These are phyloP conservation scores for Cystofilobasidium capitatum DNA, from an alignment of 768 basidiomycete species.

Conservation along the genomic window DNA sequence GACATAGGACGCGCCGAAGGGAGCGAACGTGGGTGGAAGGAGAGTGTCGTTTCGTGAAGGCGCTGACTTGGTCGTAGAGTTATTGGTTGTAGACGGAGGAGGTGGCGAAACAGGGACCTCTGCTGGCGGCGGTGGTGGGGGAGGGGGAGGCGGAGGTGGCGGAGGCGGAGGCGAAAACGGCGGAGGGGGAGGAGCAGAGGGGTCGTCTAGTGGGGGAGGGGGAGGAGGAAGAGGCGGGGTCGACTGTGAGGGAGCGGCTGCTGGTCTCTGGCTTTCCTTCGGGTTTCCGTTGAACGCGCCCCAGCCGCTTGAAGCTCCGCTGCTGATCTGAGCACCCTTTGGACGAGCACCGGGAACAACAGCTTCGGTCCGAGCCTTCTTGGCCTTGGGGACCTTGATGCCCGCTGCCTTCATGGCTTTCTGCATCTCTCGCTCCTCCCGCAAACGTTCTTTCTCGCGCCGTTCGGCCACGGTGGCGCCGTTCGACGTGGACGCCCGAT, in stretches of 20 bases:
- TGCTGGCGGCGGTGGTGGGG: constrained; percentile 8
- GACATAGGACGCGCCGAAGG: background rate
- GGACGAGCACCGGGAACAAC: too few species aligned
- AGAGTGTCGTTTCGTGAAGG: background rate
- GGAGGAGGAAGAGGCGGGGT: background rate
- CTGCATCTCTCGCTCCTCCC: constrained; percentile 22
- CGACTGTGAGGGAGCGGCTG: background rate
- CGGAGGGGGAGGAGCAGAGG: constrained; percentile 5
- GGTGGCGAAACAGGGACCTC: constrained; percentile 47
- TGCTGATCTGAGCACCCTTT: background rate
- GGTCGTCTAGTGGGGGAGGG: constrained; percentile 1
- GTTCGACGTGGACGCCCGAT: constrained; percentile 8
- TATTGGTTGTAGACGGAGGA: background rate
- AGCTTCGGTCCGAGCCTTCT: background rate
- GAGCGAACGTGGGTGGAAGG: constrained; percentile 22
- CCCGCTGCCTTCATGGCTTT: constrained; percentile 18
- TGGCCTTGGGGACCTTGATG: constrained; percentile 3
- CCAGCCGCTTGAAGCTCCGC: background rate
- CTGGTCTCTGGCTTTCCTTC: background rate
- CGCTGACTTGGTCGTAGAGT: constrained; percentile 31
- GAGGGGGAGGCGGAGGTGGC: constrained; percentile 10
- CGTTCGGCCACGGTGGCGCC: constrained; percentile 4
- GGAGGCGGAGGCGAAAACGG: constrained; percentile 5
- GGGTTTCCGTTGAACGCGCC: background rate
- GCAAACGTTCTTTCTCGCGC: constrained; percentile 21